Percentiles rank a stretch among this genome's conserved stretches.
Evolutionary conservation across 176 grass and related monocot species (phyloP).

Genomic region (Zea luxurians): DNA sequence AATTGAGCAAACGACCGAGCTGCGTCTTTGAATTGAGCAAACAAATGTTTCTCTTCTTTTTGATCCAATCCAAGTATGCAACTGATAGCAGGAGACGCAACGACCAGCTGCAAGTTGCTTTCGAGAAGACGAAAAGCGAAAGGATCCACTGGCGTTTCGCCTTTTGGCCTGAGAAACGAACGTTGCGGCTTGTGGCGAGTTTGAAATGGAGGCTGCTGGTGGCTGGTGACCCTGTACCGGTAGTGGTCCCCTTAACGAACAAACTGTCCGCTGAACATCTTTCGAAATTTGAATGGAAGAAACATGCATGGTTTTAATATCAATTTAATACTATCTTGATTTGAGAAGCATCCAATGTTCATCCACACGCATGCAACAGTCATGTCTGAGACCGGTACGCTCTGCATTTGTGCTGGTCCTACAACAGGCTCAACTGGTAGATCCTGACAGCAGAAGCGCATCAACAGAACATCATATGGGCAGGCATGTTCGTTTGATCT

Average conservation of each 20-base stretch:
- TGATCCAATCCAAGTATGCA: background rate
- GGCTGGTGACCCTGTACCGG: background rate
- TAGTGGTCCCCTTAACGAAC: constrained; percentile 30
- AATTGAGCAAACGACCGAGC: too few species aligned
- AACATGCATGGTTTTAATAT: background rate
- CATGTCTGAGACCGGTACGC: background rate
- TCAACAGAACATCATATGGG: constrained; percentile 5
- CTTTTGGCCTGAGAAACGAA: constrained; percentile 18
- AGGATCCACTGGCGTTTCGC: background rate
- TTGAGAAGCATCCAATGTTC: constrained; percentile 22
- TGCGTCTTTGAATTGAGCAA: background rate
- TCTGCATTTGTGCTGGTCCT: background rate
- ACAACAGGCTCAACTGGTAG: background rate
- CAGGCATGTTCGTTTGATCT: background rate
- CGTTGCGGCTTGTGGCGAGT: constrained; percentile 18
- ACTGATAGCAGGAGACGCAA: background rate
- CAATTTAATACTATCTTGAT: constrained; percentile 8
- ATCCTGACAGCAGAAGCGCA: background rate
- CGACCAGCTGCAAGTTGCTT: constrained; percentile 24
- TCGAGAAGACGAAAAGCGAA: background rate
- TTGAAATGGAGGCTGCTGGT: constrained; percentile 10
- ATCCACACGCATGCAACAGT: background rate
- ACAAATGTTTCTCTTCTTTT: background rate
- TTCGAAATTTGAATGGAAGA: constrained; percentile 41
- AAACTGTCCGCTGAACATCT: constrained; percentile 19